Evolutionary conservation across 495 filamentous ascomycete species (phyloP).

Genomic region (Xylaria longipes): DNA sequence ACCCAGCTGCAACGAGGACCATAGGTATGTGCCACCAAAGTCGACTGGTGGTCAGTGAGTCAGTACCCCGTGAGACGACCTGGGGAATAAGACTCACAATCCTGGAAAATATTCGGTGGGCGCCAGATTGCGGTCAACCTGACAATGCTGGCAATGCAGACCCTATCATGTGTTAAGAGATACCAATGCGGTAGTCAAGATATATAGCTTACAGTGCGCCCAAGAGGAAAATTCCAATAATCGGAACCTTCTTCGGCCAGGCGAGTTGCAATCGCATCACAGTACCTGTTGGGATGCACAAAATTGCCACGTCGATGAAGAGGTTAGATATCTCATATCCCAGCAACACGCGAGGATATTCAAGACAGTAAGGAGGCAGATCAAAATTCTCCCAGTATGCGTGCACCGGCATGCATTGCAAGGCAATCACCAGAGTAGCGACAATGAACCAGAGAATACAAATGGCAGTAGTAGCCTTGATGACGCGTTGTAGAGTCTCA

Average conservation of each 20-base stretch:
- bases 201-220: slow-evolving; percentile 6
- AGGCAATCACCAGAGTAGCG: slow-evolving; percentile 30
- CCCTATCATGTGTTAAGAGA: neutral
- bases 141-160: slow-evolving; percentile 19
- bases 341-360: neutral
- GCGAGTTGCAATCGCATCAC: neutral
- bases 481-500: neutral
- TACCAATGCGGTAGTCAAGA: neutral
- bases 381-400: slow-evolving; percentile 30
- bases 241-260: slow-evolving; percentile 1
- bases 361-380: slow-evolving; percentile 1
- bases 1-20: slow-evolving; percentile 2
- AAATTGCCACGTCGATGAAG: slow-evolving; percentile 20
- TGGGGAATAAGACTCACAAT: neutral
- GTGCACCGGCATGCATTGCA: slow-evolving; percentile 31
- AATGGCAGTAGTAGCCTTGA: neutral
- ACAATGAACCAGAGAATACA: slow-evolving; percentile 21
- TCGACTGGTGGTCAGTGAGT: slow-evolving; percentile 3
- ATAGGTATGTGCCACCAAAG: slow-evolving; percentile 1
- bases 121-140: slow-evolving; percentile 11
- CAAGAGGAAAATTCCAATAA: neutral
- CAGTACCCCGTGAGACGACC: neutral
- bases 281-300: slow-evolving; percentile 7
- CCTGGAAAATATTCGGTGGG: neutral
- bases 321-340: slow-evolving; percentile 23